Evolutionary conservation across 257 asterid species (phyloP).

Genomic region (Cinchona pubescens): DNA sequence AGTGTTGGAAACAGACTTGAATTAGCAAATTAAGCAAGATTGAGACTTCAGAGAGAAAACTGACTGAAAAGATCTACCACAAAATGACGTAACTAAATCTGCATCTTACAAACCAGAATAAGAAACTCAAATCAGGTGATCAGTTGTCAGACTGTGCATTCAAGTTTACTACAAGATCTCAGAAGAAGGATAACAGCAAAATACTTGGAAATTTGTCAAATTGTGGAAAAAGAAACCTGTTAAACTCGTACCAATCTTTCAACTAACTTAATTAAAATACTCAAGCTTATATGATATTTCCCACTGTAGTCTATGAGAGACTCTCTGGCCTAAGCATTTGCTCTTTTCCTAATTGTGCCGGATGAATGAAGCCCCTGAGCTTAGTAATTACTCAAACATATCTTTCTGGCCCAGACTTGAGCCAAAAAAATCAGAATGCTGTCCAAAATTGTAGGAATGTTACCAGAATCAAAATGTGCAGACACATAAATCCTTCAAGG

Average conservation of each 20-base stretch:
- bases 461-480: constrained; percentile 6
- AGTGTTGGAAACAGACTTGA: background rate
- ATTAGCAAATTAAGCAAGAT: background rate
- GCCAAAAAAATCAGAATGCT: background rate
- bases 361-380: background rate
- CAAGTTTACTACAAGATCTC: background rate
- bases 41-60: constrained; percentile 1
- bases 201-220: constrained; percentile 1
- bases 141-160: background rate
- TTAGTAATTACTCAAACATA: background rate
- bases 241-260: background rate
- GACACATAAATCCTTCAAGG: background rate
- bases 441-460: constrained; percentile 3
- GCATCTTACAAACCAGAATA: background rate
- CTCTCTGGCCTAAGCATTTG: background rate
- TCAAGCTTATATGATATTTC: background rate
- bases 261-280: background rate
- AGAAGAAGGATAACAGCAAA: background rate
- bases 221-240: background rate
- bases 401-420: background rate
- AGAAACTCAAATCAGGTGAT: background rate
- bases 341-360: background rate
- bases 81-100: background rate
- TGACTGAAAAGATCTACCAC: background rate
- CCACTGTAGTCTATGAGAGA: background rate